These are phyloP conservation scores for Pseudozyma pruni DNA, from an alignment of 1,284 basidiomycete genomes.

Conservation along the genomic window DNA sequence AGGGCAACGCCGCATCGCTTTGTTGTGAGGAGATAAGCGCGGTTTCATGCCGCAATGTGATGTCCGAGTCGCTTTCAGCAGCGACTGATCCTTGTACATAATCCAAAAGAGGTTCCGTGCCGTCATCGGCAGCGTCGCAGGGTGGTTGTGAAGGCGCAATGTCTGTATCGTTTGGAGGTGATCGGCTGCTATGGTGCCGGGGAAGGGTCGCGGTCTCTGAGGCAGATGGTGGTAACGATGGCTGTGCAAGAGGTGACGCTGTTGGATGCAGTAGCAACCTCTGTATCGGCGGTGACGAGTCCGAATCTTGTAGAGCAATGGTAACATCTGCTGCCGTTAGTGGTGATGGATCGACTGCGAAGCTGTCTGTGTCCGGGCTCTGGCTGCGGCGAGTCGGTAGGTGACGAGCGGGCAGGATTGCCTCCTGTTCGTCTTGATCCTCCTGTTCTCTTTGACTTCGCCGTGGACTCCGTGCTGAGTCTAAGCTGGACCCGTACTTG, in stretches of 20 bases:
- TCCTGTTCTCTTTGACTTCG: background rate
- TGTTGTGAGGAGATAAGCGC: background rate
- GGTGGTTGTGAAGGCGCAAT: background rate
- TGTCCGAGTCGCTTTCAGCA: background rate
- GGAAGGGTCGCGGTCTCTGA: too few relatives aligned
- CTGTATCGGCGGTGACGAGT: too few relatives aligned
- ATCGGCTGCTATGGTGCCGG: too few relatives aligned
- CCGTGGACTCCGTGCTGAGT: background rate
- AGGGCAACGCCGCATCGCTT: slow-evolving; percentile 14
- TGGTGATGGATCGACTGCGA: too few relatives aligned
- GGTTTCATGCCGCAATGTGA: background rate
- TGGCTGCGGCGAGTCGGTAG: background rate
- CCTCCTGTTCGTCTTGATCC: slow-evolving; percentile 3
- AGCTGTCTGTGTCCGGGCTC: background rate
- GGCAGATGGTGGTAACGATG: background rate
- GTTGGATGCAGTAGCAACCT: too few relatives aligned
- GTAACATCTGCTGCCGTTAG: too few relatives aligned
- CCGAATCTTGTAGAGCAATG: too few relatives aligned
- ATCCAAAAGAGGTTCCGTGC: too few relatives aligned
- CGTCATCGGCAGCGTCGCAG: background rate
- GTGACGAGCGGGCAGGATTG: slow-evolving; percentile 6
- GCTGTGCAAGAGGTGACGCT: background rate
- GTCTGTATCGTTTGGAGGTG: too few relatives aligned
- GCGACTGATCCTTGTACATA: too few relatives aligned
- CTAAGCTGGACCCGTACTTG: slow-evolving; percentile 7